Percentiles rank a stretch among this genome's conserved stretches.
Conservation (phyloP, 352 stramenopile genomes). For the Thraustochytrium sp. region DNA sequence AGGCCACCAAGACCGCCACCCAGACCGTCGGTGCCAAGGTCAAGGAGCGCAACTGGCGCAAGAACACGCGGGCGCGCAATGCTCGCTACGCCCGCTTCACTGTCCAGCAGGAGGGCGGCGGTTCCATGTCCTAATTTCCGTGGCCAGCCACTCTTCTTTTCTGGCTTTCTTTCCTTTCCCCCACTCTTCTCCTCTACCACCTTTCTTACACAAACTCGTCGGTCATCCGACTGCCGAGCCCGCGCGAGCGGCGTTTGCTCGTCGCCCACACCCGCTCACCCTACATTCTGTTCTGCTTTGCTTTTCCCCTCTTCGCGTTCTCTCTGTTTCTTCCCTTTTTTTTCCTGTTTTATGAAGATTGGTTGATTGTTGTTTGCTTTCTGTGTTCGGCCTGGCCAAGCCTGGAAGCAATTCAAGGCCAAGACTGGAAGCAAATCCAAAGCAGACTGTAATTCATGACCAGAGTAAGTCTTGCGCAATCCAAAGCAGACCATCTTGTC, state of each 20-base stretch:
- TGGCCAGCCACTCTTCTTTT: no score
- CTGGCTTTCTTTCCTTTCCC: no score
- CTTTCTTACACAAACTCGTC: no score
- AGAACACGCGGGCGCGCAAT: background rate
- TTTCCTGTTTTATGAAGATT: background rate
- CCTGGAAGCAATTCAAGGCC: background rate
- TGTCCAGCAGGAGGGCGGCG: background rate
- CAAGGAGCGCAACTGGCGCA: constrained; percentile 19
- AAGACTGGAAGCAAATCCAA: no score
- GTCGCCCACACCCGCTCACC: no score
- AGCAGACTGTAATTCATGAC: no score
- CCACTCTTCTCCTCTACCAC: no score
- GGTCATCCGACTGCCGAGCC: no score
- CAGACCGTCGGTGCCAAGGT: background rate
- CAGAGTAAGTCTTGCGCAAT: no score
- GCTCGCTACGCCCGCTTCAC: background rate
- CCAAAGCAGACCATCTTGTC: no score
- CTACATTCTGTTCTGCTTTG: background rate
- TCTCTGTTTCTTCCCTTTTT: background rate
- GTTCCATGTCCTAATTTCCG: no score
- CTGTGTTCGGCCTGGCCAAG: background rate
- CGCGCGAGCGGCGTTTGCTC: no score
- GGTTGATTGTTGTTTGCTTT: background rate
- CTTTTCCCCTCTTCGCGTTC: background rate
- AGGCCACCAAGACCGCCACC: background rate